Evolutionary conservation across 768 basidiomycete species (phyloP), one percentile per base, ranked within the genome.

Genomic region (Polyporus arcularius): DNA sequence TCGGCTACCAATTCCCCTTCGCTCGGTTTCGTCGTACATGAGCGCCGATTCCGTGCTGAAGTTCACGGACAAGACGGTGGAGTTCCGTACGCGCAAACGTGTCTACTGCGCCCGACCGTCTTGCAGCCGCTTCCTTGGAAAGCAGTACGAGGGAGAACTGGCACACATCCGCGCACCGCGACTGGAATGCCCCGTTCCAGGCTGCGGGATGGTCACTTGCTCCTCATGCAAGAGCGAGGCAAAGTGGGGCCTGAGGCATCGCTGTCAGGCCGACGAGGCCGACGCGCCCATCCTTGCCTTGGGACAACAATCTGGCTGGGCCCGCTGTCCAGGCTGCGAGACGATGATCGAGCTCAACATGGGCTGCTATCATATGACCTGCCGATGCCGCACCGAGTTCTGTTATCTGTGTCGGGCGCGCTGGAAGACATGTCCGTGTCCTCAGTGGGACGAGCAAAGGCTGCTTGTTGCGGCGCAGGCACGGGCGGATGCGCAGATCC

Each of bases 301-400:
- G 18, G 47, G 71, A 21, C 60, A 58, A 4, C 26, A 64, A 7
- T 42, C 68, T 18, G 75, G 74, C 4, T 79, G 74, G 79, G 67
- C 75, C 1, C 73, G 73, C 10, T 80, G 78, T 56, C 78, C 78
- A 2, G 75, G 75, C 4, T 79, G 78, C 54, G 63, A 67, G 16
- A 71, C 72, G 39, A 65, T 79, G 67, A 71, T 79, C 57, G 78
- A 79, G 56, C 73, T 77, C 42, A 56, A 68, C 5, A 21, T 65
- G 12, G 78, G 78, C 0, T 79, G 78, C 55, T 74, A 68, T 63
- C 78, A 80, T 59, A 77, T 80, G 73, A 74, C 74, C 2, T 79
- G 78, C 55, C 61, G 72, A 30, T 79, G 78, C 65, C 57, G 65
- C 42, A 73, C 72, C 11, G 67, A 78, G 51, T 79, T 79, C 46